Percentiles rank a stretch among this genome's conserved stretches.
phyloP scores from a whole-genome alignment of 1,284 basidiomycete species.

The Mycena sp. region DNA sequence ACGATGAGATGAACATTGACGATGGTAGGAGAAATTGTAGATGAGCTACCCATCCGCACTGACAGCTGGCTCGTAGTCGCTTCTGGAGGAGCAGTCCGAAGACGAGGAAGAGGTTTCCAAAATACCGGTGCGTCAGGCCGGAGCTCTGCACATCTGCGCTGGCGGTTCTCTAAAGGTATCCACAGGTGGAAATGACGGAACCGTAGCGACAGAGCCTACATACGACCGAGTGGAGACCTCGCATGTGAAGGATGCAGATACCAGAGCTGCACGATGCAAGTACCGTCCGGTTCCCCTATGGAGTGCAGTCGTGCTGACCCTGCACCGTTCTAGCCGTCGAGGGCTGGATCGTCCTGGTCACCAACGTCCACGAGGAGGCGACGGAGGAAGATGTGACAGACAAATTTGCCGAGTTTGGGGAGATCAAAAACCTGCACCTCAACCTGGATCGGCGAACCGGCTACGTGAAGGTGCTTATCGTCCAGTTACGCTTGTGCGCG shows the following conservation, averaged over 20 bases:
- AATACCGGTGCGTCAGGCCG: constrained; percentile 58
- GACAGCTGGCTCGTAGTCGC: constrained; percentile 49
- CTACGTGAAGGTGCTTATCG: constrained; percentile 90
- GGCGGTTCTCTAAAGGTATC: constrained; percentile 6
- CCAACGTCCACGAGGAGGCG: constrained; percentile 97
- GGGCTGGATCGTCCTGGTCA: constrained; percentile 98
- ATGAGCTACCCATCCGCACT: neutral
- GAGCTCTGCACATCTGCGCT: neutral
- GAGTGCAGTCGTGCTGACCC: constrained; percentile 11
- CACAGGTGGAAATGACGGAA: constrained; percentile 67
- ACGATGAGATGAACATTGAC: constrained; percentile 91
- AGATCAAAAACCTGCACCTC: constrained; percentile 96
- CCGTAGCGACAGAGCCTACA: constrained; percentile 67
- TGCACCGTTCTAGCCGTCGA: constrained; percentile 81
- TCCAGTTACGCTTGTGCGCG: neutral
- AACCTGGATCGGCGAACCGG: constrained; percentile 97
- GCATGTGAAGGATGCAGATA: constrained; percentile 70
- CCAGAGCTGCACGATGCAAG: constrained; percentile 82
- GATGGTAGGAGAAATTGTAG: constrained; percentile 60
- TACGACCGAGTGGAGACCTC: constrained; percentile 81
- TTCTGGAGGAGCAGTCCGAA: constrained; percentile 72
- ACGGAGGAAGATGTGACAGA: constrained; percentile 98
- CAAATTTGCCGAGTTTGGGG: constrained; percentile 97
- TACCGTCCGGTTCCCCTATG: constrained; percentile 30
- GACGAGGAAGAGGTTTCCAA: constrained; percentile 83